Evolutionary conservation across 805 yeast genomes (phyloP).

Genomic region (Wickerhamiella shivajii): DNA sequence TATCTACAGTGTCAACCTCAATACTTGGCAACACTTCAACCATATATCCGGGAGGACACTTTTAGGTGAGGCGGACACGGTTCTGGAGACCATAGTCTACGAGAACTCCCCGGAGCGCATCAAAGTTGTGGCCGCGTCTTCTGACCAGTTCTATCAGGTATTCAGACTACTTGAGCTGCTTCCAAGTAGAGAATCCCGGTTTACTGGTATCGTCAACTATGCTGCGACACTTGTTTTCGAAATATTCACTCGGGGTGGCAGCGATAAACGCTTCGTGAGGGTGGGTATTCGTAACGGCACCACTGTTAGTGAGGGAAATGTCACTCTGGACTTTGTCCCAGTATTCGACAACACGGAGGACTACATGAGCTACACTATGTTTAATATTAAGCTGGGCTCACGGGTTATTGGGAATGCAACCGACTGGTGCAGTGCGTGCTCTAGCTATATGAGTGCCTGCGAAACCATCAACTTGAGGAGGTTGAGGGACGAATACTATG

Average conservation of each 20-base stretch:
- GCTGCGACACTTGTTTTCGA: conserved; percentile 35
- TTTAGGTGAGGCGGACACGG: conserved; percentile 25
- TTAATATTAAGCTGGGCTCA: conserved; percentile 20
- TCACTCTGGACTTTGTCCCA: conserved; percentile 26
- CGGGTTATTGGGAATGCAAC: conserved; percentile 21
- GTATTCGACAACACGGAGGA: conserved; percentile 26
- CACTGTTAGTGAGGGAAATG: conserved; percentile 19
- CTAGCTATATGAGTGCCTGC: too few species aligned
- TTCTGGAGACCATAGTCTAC: conserved; percentile 28
- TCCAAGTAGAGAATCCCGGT: conserved; percentile 23
- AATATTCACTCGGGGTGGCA: conserved; percentile 17
- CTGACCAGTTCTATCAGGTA: conserved; percentile 31
- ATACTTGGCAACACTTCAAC: conserved; percentile 23
- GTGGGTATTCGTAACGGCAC: conserved; percentile 37
- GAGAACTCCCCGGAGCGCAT: conserved; percentile 26
- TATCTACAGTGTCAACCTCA: conserved; percentile 28
- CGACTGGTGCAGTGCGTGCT: conserved; percentile 32
- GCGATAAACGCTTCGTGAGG: conserved; percentile 26
- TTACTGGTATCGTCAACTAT: conserved; percentile 35
- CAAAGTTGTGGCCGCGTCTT: conserved; percentile 33
- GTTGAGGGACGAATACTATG: too few species aligned
- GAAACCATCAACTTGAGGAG: too few species aligned
- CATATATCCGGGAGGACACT: conserved; percentile 32
- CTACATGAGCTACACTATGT: conserved; percentile 27
- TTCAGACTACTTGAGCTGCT: conserved; percentile 27